Percentiles rank a stretch among this genome's conserved stretches.
Evolutionary conservation across 805 yeast species (phyloP).

Genomic region (Candida endomychidarum): DNA sequence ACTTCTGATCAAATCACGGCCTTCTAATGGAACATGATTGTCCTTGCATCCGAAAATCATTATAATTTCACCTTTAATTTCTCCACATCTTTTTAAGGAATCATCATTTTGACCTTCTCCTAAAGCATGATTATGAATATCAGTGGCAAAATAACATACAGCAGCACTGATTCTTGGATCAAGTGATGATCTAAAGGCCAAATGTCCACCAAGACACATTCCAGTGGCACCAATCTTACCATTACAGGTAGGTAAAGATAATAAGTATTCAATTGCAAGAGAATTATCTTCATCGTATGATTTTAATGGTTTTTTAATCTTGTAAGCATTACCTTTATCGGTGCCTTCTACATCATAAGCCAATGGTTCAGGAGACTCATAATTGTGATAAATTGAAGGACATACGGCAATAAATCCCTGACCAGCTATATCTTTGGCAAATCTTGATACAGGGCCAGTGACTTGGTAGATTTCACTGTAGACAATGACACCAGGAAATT

Average conservation of each 20-base stretch:
- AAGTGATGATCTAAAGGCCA: slow-evolving; percentile 69
- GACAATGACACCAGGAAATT: slow-evolving; percentile 78
- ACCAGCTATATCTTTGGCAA: slow-evolving; percentile 76
- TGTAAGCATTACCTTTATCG: slow-evolving; percentile 68
- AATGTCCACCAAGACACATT: slow-evolving; percentile 85
- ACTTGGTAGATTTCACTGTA: slow-evolving; percentile 80
- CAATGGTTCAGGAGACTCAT: slow-evolving; percentile 60
- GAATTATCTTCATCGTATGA: slow-evolving; percentile 77
- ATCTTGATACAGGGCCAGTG: slow-evolving; percentile 77
- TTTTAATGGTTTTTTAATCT: slow-evolving; percentile 62
- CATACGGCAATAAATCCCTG: slow-evolving; percentile 79
- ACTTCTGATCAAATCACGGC: slow-evolving; percentile 68
- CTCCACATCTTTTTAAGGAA: slow-evolving; percentile 55
- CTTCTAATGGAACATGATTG: slow-evolving; percentile 76
- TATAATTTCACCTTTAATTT: slow-evolving; percentile 58
- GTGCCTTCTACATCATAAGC: slow-evolving; percentile 73
- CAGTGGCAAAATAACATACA: slow-evolving; percentile 79
- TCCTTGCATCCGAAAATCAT: slow-evolving; percentile 78
- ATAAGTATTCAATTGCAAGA: slow-evolving; percentile 62
- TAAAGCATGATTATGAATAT: slow-evolving; percentile 65
- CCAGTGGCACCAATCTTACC: slow-evolving; percentile 82
- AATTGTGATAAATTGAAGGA: slow-evolving; percentile 79
- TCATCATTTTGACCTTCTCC: slow-evolving; percentile 68
- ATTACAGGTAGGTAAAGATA: slow-evolving; percentile 57
- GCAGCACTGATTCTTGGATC: slow-evolving; percentile 65